Base-by-base conservation (phyloP, 345 rosid species). In the Garcia nutans region DNA sequence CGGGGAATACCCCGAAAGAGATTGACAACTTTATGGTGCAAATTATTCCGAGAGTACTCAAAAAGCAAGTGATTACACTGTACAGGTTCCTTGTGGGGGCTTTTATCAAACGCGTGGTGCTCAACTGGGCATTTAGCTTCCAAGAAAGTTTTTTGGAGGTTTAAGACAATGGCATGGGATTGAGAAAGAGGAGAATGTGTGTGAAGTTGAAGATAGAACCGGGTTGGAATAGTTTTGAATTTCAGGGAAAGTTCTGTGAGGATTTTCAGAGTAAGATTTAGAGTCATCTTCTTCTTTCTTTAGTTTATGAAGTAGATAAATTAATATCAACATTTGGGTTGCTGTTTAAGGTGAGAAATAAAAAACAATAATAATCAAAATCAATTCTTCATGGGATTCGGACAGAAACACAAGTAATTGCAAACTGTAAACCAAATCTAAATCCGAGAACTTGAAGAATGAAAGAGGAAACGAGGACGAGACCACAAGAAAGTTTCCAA, bases 1-100 rank as follows among this genome's bases (percentile, higher is more conserved):
- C 84, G 81, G 61, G 72, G 92, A 80, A 89, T 81, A 42, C 73
- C 86, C 79, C 82, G 0, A 74, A 86, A 95, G 80, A 89, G 84
- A 45, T 74, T 79, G 7, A 87, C 77, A 52, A 90, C 95, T 82
- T 87, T 85, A 3, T 56, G 84, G 84, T 85, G 87, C 10, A 84
- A 86, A 68, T 81, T 86, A 2, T 85, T 77, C 4, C 93, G 92
- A 55, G 92, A 88, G 75, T 56, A 81, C 45, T 83, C 78, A 63
- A 89, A 89, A 71, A 91, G 86, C 65, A 89, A 65, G 82, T 77
- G 83, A 20, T 84, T 85, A 74, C 61, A 79, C 2, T 24, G 74
- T 10, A 56, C 68, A 17, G 16, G 59, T 65, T 70, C 68, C 68
- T 76, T 79, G 8, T 85, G 84, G 65, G 85, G 84, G 83, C 44